Base-by-base conservation (phyloP, 73 alveolate species). In the Paraurostyla sp. region DNA sequence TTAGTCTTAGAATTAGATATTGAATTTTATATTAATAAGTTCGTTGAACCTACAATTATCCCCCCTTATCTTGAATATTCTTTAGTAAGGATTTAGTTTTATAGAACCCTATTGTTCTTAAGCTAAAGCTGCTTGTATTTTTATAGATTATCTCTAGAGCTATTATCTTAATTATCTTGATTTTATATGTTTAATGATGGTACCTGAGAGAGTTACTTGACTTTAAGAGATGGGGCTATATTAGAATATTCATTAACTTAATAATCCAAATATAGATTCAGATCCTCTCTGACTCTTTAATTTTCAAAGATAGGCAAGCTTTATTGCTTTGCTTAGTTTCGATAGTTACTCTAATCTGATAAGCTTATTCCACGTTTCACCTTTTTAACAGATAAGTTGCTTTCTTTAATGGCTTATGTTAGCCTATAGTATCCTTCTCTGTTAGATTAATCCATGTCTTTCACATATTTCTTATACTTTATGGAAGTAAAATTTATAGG, bases 281-380 rank as follows among this genome's bases (percentile, higher is more conserved):
- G 58, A 13, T 65, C 82, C 13, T 38, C 0, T 22, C 58, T 65
- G 3, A 40, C 0, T 38, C 46, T 65, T 42, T 32, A 15, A 35
- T 65, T 65, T 32, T 65, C 82, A 40, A 65, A 65, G 38, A 65
- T 65, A 1, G 82, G 82, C 58, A 65, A 40, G 36, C 82, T 35
- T 2, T 59, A 2, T 27, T 59, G 41, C 13, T 7, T 40, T 23
- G 41, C 82, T 18, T 56, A 65, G 41, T 65, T 38, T 1, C 6
- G 16, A 65, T 65, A 65, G 42, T 23, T 20, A 6, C 40, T n/a
- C 58, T 65, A 38, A 4, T 65, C 82, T 40, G 35, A 32, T 30
- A 65, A 22, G 46, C 82, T 65, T 11, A 65, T 65, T 13, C 82
- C 82, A 18, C 82, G 35, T 35, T 40, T 65, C 3, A 65, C 82